Evolutionary conservation across 2,329 filamentous ascomycete species (phyloP), one percentile per base, ranked within the genome.

Genomic region (Claviceps cyperi): DNA sequence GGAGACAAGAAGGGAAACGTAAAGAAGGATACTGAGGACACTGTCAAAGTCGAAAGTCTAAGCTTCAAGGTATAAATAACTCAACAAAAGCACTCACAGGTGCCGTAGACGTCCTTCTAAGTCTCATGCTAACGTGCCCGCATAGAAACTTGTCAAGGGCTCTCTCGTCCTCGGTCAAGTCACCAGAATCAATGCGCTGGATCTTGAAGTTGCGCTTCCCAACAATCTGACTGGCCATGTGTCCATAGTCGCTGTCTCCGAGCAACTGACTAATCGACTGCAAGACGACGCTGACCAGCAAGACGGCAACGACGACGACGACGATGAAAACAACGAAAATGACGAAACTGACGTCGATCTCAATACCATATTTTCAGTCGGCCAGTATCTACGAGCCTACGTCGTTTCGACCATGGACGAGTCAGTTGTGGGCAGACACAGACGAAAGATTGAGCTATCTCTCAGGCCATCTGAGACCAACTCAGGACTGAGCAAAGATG

Each of bases 211-310:
- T 49, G 81, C 89, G 19, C 74, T 98, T 11, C 90, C 92, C 15
- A 98, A 98, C 69, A 97, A 94, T 64, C 77, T 98, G 35, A 83
- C 80, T 46, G 94, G 92, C 46, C 92, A 89, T 64, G 83, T 94
- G 6, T 83, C 92, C 19, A 81, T 97, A 56, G 94, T 90, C n/a
- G 80, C 87, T n/a, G 78, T 98, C 47, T 98, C 92, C 2, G 80
- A 86, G 52, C 72, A 78, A 56, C 71, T 97, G 54, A 94, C 85
- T 32, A 71, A 82, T 54, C 82, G 81, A 55, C 77, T 98, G 39
- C 82, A 94, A 63, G 78, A 78, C 38, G 78, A 81, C 36, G 76
- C 78, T 7, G 76, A 55, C 2, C 58, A 77, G 19, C 70, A 75
- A 22, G 43, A 28, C 43, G 43, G 22, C n/a, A 71, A 76, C 13